Evolutionary conservation across 1,284 basidiomycete genomes (phyloP), one percentile per base, ranked within the genome.

Genomic region (Trichosporon ovoides): DNA sequence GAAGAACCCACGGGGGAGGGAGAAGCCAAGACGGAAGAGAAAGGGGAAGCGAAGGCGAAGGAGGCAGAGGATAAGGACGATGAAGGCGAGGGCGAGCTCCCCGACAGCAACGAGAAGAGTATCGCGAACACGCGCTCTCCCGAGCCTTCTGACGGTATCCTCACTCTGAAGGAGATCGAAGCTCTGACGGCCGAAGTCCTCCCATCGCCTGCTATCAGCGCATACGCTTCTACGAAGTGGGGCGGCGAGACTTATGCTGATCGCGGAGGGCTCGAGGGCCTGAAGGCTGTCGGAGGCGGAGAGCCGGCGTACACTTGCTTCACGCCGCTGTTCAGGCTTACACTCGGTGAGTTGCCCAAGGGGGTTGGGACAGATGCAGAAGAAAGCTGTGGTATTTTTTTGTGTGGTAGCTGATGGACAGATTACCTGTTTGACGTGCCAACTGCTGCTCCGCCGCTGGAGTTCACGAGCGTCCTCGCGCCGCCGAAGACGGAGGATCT

Each of bases 391-490:
- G n/a, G n/a, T n/a, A n/a, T n/a, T n/a, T n/a, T n/a, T n/a, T n/a
- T n/a, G n/a, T n/a, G n/a, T n/a, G n/a, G n/a, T n/a, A 16, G 53
- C 66, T 68, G 52, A 56, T 24, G 33, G 24, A 9, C 60, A 91
- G 91, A 96, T 78, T 96, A 97, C 71, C 88, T 96, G 54, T 91
- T 95, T 69, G 64, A 81, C 35, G 62, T 80, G 3, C 79, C 80
- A 1, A 33, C 20, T 66, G n/a, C n/a, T n/a, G 72, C 57, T 68
- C 68, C 54, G 13, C 66, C 58, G 16, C 79, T 81, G 3, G 69
- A 73, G 20, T 80, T 94, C 5, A 77, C 80, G 3, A 82, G 84
- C 19, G 77, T 93, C 13, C 82, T 91, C 18, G 76, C 82, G 35
- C 86, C 89, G 10, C 87, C 86, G 60, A 71, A 68, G 18, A 82